Evolutionary conservation across 495 filamentous ascomycete species (phyloP).

Genomic region (Aspergillus nidulans): DNA sequence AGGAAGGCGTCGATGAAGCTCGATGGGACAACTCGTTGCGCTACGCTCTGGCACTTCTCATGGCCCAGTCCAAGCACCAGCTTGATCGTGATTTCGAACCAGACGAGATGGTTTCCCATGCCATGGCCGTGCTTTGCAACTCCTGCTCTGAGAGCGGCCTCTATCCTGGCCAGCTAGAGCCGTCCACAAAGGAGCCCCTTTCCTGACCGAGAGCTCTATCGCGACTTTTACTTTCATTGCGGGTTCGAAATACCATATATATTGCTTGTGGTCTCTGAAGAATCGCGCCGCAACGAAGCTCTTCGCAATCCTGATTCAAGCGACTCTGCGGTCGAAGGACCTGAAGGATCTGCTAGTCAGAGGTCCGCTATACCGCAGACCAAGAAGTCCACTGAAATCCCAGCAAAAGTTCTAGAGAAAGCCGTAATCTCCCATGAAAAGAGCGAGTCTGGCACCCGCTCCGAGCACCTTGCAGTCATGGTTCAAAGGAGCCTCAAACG

Average conservation of each 20-base stretch:
- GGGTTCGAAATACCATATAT: slow-evolving; percentile 6
- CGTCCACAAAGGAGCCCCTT: slow-evolving; percentile 2
- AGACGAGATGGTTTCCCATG: background rate
- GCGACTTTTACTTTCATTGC: slow-evolving; percentile 9
- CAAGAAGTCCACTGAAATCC: background rate
- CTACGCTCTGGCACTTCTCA: slow-evolving; percentile 3
- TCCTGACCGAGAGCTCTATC: slow-evolving; percentile 6
- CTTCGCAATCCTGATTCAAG: background rate
- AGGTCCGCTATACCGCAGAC: background rate
- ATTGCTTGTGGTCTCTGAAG: background rate
- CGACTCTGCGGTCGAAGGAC: too few relatives aligned
- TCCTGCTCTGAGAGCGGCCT: slow-evolving; percentile 7
- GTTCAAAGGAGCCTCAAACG: slow-evolving; percentile 5
- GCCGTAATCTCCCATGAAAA: background rate
- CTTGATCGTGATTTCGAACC: slow-evolving; percentile 4
- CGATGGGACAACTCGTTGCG: slow-evolving; percentile 2
- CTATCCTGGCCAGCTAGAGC: background rate
- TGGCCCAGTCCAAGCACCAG: slow-evolving; percentile 2
- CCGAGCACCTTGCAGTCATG: background rate
- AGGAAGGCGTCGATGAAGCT: slow-evolving; percentile 4
- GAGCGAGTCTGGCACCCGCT: background rate
- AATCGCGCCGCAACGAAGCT: background rate
- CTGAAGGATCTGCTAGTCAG: background rate
- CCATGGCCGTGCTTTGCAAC: background rate
- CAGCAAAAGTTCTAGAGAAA: background rate